Evolutionary conservation across 129 eudicot genomes (phyloP).

Genomic region (Rutidosis leptorrhynchoides): DNA sequence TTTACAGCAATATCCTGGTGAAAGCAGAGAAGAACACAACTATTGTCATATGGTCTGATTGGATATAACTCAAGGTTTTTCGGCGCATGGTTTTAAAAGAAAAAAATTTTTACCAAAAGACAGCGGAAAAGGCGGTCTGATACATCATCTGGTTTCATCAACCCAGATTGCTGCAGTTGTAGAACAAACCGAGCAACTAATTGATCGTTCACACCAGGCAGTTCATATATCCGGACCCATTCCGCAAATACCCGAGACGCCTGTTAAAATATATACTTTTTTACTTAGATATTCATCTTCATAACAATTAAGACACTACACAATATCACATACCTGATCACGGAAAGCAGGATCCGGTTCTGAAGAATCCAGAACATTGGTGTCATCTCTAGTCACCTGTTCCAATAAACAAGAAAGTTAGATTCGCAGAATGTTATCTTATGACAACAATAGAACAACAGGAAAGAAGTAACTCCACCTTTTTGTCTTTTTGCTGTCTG

Average conservation of each 20-base stretch:
- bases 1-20: conserved; percentile 80
- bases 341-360: conserved; percentile 78
- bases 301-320: neutral
- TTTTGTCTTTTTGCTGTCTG: conserved; percentile 63
- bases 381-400: conserved; percentile 26
- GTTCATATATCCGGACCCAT: conserved; percentile 80
- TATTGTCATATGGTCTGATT: neutral
- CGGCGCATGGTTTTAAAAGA: neutral
- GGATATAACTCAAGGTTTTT: neutral
- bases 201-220: conserved; percentile 77
- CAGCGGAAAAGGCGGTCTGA: conserved; percentile 80
- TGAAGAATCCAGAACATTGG: conserved; percentile 39
- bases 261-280: conserved; percentile 33
- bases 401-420: neutral
- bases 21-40: conserved; percentile 8
- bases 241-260: conserved; percentile 71
- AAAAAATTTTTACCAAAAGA: conserved; percentile 48
- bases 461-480: conserved; percentile 41
- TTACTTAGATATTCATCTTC: neutral
- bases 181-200: conserved; percentile 59
- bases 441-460: neutral
- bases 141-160: conserved; percentile 77
- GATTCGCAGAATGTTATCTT: neutral
- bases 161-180: conserved; percentile 67
- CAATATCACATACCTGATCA: conserved; percentile 49